Evolutionary conservation across 2,329 filamentous ascomycete genomes (phyloP).

Genomic region (Dendryphion nanum): DNA sequence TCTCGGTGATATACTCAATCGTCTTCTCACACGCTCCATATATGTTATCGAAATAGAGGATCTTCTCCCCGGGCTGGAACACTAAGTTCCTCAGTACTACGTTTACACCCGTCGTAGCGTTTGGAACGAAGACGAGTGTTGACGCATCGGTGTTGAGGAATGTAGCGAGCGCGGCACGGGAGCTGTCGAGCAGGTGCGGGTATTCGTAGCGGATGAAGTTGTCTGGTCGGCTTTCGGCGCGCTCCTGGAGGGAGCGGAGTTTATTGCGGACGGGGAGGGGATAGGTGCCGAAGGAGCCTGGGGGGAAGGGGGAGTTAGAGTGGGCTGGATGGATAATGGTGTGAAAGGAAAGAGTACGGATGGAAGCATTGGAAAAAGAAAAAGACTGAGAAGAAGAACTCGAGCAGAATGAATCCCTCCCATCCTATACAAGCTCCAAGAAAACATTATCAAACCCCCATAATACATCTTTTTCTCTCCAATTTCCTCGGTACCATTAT

Average conservation of each 20-base stretch:
- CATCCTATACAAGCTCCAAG: too few species aligned
- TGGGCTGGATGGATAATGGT: too few species aligned
- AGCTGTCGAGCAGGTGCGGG: constrained; percentile 61
- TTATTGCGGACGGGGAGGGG: constrained; percentile 61
- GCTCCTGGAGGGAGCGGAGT: constrained; percentile 64
- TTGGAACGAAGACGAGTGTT: constrained; percentile 73
- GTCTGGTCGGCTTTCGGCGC: constrained; percentile 69
- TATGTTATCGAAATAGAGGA: constrained; percentile 75
- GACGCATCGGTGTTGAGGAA: constrained; percentile 62
- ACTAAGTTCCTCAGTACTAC: constrained; percentile 73
- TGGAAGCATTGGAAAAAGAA: too few species aligned
- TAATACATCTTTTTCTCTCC: too few species aligned
- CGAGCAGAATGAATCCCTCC: too few species aligned
- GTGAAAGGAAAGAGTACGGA: too few species aligned
- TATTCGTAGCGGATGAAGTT: constrained; percentile 71
- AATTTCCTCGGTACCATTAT: too few species aligned
- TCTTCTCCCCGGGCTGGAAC: constrained; percentile 70
- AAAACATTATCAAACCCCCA: too few species aligned
- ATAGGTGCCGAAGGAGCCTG: constrained; percentile 76
- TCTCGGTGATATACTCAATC: constrained; percentile 70
- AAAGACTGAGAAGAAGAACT: too few species aligned
- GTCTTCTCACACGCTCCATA: constrained; percentile 78
- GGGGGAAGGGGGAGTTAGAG: too few species aligned
- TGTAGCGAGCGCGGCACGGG: constrained; percentile 58
- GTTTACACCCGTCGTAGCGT: constrained; percentile 77